Percentiles rank a stretch among this genome's conserved stretches.
phyloP scores from a whole-genome alignment of 176 grass and related monocot genomes.

The Ananas comosus region DNA sequence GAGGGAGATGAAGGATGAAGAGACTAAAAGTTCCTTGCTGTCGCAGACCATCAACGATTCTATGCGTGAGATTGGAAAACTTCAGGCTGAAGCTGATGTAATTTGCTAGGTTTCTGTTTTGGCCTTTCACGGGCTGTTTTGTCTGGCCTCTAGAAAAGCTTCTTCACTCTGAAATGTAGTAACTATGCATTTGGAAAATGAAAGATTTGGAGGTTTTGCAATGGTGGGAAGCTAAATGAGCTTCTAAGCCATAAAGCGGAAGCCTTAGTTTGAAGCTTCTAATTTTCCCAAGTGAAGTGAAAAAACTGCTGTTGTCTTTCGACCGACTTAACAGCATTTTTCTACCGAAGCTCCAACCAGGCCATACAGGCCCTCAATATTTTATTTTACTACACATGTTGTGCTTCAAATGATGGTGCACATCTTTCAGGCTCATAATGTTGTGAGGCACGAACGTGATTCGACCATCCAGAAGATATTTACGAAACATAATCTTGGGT shows the following conservation, averaged over 20 bases:
- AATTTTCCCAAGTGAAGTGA: no score
- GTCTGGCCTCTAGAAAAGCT: neutral
- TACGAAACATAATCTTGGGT: constrained; percentile 67
- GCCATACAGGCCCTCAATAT: neutral
- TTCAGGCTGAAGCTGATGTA: constrained; percentile 90
- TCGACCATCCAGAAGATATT: constrained; percentile 60
- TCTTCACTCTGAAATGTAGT: no score
- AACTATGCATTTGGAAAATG: no score
- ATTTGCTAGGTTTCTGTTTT: constrained; percentile 19
- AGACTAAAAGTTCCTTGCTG: constrained; percentile 26
- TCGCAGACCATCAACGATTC: constrained; percentile 34
- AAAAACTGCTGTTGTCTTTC: neutral
- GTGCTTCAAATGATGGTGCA: constrained; percentile 2
- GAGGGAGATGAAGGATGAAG: constrained; percentile 70
- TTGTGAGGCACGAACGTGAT: constrained; percentile 49
- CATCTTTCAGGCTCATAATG: constrained; percentile 70
- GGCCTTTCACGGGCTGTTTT: constrained; percentile 7
- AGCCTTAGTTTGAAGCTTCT: no score
- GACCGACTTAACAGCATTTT: constrained; percentile 1
- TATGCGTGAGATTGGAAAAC: constrained; percentile 62
- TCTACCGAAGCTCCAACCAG: neutral
- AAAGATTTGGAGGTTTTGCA: no score
- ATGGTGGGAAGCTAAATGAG: no score
- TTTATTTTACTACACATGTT: neutral
- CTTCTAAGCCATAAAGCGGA: no score